phyloP scores from a whole-genome alignment of 2,329 filamentous ascomycete genomes.

The Cladosporium sp. region DNA sequence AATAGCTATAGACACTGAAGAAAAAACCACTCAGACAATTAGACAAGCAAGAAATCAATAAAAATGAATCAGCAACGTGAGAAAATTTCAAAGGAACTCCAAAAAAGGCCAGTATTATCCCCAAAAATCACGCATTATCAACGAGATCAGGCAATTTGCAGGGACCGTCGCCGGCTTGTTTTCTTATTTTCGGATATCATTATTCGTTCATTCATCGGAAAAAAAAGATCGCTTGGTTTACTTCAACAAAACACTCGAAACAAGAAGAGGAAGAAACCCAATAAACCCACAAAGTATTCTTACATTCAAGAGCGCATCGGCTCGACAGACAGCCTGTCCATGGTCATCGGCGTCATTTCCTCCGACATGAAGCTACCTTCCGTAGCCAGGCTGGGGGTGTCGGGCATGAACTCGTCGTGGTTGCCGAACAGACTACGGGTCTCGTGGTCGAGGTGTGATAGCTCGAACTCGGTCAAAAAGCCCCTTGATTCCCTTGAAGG shows the following conservation, averaged over 20 bases:
- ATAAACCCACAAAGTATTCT: neutral
- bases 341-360: conserved; percentile 13
- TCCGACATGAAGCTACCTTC: conserved; percentile 27
- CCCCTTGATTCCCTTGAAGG: conserved; percentile 13
- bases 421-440: conserved; percentile 19
- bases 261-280: too few species aligned
- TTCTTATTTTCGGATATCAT: neutral
- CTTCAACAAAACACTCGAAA: too few species aligned
- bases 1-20: too few species aligned
- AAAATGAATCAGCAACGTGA: too few species aligned
- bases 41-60: too few species aligned
- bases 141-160: neutral
- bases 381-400: conserved; percentile 25
- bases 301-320: conserved; percentile 8
- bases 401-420: conserved; percentile 21
- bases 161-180: conserved; percentile 1
- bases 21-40: too few species aligned
- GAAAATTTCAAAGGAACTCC: too few species aligned
- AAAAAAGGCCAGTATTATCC: too few species aligned
- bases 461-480: conserved; percentile 9
- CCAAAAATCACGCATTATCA: too few species aligned
- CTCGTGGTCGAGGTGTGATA: conserved; percentile 19
- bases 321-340: conserved; percentile 4
- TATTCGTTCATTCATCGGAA: neutral
- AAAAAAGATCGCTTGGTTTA: too few species aligned